Conservation (phyloP, 352 stramenopile species). For the Phytophthora europaea region DNA sequence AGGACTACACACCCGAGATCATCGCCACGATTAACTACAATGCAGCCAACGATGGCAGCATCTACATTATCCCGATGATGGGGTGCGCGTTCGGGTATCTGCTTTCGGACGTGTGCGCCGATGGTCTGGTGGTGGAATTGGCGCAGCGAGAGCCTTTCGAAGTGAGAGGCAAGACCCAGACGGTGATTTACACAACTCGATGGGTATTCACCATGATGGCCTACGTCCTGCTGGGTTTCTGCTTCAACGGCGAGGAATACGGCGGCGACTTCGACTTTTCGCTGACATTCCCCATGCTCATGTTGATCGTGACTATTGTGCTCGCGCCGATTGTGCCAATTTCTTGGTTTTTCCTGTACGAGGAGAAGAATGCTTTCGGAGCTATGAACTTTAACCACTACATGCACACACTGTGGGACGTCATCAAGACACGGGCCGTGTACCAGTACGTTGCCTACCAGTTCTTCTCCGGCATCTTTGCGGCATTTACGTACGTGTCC, state of each 20-base stretch:
- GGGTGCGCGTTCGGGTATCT: constrained; percentile 57
- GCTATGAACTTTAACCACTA: constrained; percentile 53
- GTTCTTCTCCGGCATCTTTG: constrained; percentile 54
- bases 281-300: constrained; percentile 54
- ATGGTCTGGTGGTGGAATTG: constrained; percentile 58
- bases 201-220: constrained; percentile 49
- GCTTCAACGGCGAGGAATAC: constrained; percentile 60
- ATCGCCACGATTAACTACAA: constrained; percentile 51
- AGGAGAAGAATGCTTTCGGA: constrained; percentile 40
- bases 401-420: constrained; percentile 55
- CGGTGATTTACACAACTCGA: constrained; percentile 61
- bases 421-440: constrained; percentile 54
- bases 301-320: constrained; percentile 50
- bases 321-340: constrained; percentile 45
- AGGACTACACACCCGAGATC: constrained; percentile 58
- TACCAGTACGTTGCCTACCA: constrained; percentile 60
- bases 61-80: constrained; percentile 62
- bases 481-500: constrained; percentile 47
- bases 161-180: constrained; percentile 54
- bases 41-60: constrained; percentile 41
- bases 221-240: constrained; percentile 51
- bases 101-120: constrained; percentile 56
- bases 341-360: constrained; percentile 56
- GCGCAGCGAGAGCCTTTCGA: constrained; percentile 57
- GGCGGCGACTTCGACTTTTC: constrained; percentile 57